phyloP scores from a whole-genome alignment of 2,329 filamentous ascomycete genomes.

The Onygena corvina region DNA sequence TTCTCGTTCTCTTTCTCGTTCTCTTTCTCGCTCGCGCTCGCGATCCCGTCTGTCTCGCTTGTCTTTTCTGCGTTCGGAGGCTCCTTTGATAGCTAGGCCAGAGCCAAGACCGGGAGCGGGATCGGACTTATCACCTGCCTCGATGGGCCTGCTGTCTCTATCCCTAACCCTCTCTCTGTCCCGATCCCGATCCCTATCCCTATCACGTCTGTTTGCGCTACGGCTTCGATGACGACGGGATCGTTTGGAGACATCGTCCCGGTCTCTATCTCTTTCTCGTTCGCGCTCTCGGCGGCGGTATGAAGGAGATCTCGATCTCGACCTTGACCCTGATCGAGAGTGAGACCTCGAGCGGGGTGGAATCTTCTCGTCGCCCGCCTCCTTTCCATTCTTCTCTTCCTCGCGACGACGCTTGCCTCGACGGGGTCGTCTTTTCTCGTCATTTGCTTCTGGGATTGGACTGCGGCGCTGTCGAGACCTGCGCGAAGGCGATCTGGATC shows the following conservation, averaged over 20 bases:
- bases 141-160: too few species aligned
- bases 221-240: slow-evolving; percentile 40
- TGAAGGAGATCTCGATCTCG: slow-evolving; percentile 16
- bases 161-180: slow-evolving; percentile 17
- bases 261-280: slow-evolving; percentile 35
- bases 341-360: slow-evolving; percentile 22
- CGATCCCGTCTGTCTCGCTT: slow-evolving; percentile 37
- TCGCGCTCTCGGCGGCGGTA: slow-evolving; percentile 54
- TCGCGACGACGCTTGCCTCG: too few species aligned
- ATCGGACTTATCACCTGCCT: too few species aligned
- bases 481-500: too few species aligned
- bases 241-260: slow-evolving; percentile 29
- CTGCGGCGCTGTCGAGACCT: too few species aligned
- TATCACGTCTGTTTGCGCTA: slow-evolving; percentile 23
- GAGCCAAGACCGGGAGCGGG: too few species aligned
- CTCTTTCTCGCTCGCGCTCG: slow-evolving; percentile 24
- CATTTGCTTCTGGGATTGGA: too few species aligned
- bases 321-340: slow-evolving; percentile 22
- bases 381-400: too few species aligned
- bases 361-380: too few species aligned
- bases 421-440: too few species aligned
- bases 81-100: too few species aligned
- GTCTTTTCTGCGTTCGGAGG: slow-evolving; percentile 17
- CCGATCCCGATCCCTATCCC: slow-evolving; percentile 39
- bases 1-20: slow-evolving; percentile 22